Conservation (phyloP, 2,329 filamentous ascomycete genomes). For the Apiospora hydei region DNA sequence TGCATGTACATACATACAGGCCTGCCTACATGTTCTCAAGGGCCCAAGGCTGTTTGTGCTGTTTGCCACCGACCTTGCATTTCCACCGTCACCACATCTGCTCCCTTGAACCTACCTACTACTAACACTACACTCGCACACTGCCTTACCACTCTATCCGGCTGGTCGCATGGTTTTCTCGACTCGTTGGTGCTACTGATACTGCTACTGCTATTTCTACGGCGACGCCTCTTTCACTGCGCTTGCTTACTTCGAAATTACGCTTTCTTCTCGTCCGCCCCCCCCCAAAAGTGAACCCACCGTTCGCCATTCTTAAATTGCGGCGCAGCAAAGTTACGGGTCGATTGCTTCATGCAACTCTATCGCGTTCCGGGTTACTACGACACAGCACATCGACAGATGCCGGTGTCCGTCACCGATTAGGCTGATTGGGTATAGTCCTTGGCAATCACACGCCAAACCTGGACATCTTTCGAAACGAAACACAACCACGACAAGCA, state of each 20-base stretch:
- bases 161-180: neutral
- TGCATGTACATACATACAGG: neutral
- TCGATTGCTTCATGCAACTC: slow-evolving; percentile 20
- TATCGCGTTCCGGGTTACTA: neutral
- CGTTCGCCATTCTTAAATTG: neutral
- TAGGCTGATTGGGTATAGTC: neutral
- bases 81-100: neutral
- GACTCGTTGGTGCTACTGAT: neutral
- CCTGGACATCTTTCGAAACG: neutral
- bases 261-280: neutral
- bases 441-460: slow-evolving; percentile 6
- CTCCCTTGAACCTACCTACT: neutral
- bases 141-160: neutral
- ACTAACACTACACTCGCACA: too few relatives aligned
- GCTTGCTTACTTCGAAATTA: neutral
- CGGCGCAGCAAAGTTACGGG: slow-evolving; percentile 10
- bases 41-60: neutral
- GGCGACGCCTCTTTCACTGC: neutral
- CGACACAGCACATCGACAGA: neutral
- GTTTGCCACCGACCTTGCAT: neutral
- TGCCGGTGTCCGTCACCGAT: slow-evolving; percentile 12
- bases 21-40: neutral
- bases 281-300: neutral
- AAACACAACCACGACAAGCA: slow-evolving; percentile 4
- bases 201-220: neutral